Conservation (phyloP, 2,329 filamentous ascomycete species). For the Intubia oerlemansii region DNA sequence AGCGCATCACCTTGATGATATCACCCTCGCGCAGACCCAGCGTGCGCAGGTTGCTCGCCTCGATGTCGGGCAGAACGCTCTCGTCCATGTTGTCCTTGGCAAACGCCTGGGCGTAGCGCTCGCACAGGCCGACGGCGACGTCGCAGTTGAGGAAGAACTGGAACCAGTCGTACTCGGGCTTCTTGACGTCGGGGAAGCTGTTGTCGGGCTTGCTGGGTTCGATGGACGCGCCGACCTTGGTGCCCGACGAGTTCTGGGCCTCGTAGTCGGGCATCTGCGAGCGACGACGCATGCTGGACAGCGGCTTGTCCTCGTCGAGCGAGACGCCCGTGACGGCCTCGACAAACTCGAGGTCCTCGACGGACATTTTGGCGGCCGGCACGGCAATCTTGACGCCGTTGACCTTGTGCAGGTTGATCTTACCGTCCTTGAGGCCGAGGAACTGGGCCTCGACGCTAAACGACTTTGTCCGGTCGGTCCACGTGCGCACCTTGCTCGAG, state of each 20-base stretch:
- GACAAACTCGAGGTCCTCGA: constrained; percentile 87
- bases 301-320: constrained; percentile 80
- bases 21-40: constrained; percentile 91
- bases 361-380: constrained; percentile 84
- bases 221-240: constrained; percentile 37
- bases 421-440: constrained; percentile 71
- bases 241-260: constrained; percentile 11
- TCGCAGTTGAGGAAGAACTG: constrained; percentile 92
- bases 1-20: constrained; percentile 86
- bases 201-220: constrained; percentile 52
- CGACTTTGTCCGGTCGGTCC: constrained; percentile 87
- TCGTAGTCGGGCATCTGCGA: constrained; percentile 6
- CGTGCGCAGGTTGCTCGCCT: constrained; percentile 60
- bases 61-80: constrained; percentile 75
- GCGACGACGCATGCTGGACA: constrained; percentile 54
- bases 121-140: constrained; percentile 79
- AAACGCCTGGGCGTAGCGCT: constrained; percentile 83
- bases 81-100: constrained; percentile 88
- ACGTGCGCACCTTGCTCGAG: constrained; percentile 60
- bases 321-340: constrained; percentile 74
- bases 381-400: constrained; percentile 98
- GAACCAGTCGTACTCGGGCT: constrained; percentile 90
- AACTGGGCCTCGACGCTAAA: constrained; percentile 98
- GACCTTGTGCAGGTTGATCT: constrained; percentile 92
- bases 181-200: constrained; percentile 82